Evolutionary conservation across 2,329 filamentous ascomycete species (phyloP).

Genomic region (Colletotrichum magnum): DNA sequence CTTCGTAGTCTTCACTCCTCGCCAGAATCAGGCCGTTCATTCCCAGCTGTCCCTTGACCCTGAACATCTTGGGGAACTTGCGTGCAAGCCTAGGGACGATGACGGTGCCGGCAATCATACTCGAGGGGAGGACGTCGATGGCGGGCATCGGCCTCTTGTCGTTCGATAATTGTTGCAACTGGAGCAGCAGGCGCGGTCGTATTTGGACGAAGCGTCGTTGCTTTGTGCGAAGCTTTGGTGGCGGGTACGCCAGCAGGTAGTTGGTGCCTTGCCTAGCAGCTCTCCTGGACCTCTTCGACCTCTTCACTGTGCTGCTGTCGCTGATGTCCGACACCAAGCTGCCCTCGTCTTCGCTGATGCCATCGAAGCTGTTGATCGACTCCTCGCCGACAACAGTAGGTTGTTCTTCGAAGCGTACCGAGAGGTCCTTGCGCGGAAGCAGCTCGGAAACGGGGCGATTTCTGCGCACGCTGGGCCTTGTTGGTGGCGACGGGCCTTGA

Average conservation of each 20-base stretch:
- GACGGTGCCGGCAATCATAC: slow-evolving; percentile 67
- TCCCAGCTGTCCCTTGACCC: slow-evolving; percentile 73
- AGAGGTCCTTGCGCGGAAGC: slow-evolving; percentile 56
- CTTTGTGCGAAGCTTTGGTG: slow-evolving; percentile 70
- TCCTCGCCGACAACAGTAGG: slow-evolving; percentile 47
- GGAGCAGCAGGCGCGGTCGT: slow-evolving; percentile 77
- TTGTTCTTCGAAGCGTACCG: slow-evolving; percentile 63
- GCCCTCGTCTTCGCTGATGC: slow-evolving; percentile 65
- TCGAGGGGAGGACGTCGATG: slow-evolving; percentile 81
- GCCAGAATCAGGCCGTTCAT: slow-evolving; percentile 80
- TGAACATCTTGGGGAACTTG: slow-evolving; percentile 75
- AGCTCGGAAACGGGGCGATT: slow-evolving; percentile 55
- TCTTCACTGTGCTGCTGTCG: slow-evolving; percentile 58
- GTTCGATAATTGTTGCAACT: slow-evolving; percentile 76
- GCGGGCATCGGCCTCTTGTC: slow-evolving; percentile 75
- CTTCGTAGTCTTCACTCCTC: slow-evolving; percentile 76
- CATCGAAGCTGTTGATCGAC: slow-evolving; percentile 38
- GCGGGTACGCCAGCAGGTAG: slow-evolving; percentile 78
- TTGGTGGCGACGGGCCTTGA: slow-evolving; percentile 25
- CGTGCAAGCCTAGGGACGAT: slow-evolving; percentile 72
- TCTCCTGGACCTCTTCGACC: slow-evolving; percentile 40
- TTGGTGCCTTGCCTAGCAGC: slow-evolving; percentile 69
- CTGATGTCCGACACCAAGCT: slow-evolving; percentile 62
- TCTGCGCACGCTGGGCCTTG: slow-evolving; percentile 41
- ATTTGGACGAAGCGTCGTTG: slow-evolving; percentile 77